A percentile compares a stretch with the other conserved stretches of the same genome.
Conservation (phyloP, 225 moss, liverwort and hornwort genomes). For the Asterella californica region DNA sequence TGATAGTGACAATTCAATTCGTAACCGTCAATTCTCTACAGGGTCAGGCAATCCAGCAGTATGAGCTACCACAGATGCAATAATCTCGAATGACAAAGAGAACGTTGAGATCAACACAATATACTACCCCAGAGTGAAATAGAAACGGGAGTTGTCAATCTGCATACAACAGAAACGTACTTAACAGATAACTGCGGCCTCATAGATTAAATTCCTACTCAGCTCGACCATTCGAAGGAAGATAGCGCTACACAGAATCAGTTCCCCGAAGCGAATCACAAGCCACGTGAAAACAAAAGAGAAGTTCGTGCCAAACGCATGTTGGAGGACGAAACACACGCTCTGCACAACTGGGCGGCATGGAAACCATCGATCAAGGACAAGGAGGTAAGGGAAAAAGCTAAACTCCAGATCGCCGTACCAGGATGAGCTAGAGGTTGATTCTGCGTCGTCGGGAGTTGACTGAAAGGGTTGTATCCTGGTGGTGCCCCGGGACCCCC, state of each 20-base stretch:
- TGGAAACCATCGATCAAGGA: neutral
- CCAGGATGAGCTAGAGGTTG: slow-evolving; percentile 18
- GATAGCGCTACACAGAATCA: neutral
- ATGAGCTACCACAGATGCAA: neutral
- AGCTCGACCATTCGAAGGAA: neutral
- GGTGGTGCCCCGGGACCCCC: slow-evolving; percentile 22
- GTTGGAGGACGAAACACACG: neutral
- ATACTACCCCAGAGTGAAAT: neutral
- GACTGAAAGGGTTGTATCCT: slow-evolving; percentile 16
- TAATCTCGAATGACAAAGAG: neutral
- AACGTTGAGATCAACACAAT: neutral
- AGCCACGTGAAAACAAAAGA: neutral
- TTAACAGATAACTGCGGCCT: neutral
- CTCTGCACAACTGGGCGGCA: neutral
- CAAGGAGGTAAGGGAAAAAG: neutral
- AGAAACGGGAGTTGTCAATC: neutral
- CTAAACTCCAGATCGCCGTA: slow-evolving; percentile 3
- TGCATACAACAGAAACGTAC: neutral
- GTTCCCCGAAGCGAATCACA: neutral
- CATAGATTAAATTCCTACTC: neutral
- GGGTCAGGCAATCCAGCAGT: neutral
- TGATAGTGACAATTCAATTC: slow-evolving; percentile 7
- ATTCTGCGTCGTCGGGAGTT: slow-evolving; percentile 8
- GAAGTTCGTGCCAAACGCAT: neutral
- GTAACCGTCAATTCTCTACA: neutral